phyloP scores from a whole-genome alignment of 768 basidiomycete species.

The Psilocybe tampanensis region DNA sequence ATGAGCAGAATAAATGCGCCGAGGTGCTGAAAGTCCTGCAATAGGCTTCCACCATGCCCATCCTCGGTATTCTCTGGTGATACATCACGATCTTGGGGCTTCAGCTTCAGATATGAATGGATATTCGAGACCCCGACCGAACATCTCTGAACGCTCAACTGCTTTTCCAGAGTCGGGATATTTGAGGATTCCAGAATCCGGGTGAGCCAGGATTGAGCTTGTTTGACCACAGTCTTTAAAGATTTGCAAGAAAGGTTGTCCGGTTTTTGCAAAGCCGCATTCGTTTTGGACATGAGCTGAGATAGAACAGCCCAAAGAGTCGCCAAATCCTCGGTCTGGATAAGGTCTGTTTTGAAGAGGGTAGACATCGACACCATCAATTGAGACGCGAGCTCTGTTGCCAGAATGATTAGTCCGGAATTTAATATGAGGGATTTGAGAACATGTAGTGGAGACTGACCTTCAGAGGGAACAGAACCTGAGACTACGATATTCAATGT shows the following conservation, averaged over 20 bases:
- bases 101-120: neutral
- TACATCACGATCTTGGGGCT: too few relatives aligned
- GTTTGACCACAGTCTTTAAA: neutral
- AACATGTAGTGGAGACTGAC: neutral
- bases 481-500: conserved; percentile 6
- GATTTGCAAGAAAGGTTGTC: neutral
- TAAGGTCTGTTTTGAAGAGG: conserved; percentile 2
- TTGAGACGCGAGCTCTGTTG: conserved; percentile 1
- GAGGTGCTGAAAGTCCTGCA: neutral
- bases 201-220: neutral
- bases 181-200: neutral
- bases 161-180: neutral
- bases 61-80: neutral
- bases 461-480: neutral
- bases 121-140: neutral
- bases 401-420: neutral
- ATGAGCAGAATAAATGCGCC: neutral
- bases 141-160: neutral
- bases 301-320: conserved; percentile 8
- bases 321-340: neutral
- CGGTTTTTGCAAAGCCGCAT: neutral
- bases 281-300: neutral
- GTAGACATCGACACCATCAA: conserved; percentile 3
- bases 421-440: neutral
- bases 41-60: neutral